Base-by-base conservation (phyloP, 2,329 filamentous ascomycete genomes). In the Magnaporthiopsis incrustans region DNA sequence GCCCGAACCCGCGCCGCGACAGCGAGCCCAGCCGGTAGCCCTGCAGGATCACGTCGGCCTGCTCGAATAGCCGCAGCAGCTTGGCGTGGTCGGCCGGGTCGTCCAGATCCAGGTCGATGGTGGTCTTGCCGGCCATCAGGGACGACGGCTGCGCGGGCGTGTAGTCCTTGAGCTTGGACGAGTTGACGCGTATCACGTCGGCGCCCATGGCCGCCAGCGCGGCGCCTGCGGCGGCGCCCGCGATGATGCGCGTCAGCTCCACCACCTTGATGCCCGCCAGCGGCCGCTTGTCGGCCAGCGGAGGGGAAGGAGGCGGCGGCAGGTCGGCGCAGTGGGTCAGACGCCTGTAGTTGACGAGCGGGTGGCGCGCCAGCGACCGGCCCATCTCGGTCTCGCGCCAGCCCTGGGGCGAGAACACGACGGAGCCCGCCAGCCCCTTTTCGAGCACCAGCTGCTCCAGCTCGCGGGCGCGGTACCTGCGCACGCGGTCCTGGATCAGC, bases 21-120 rank as follows among this genome's bases (percentile, higher is more conserved):
- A 85, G 73, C 15, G 75, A 73, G 10, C 75, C 76, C 11, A 76
- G 75, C 12, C 82, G 76, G 73, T 80, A 85, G 30, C 83, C 82
- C 65, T 84, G 79, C 30, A 85, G 71, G 65, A 85, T 79, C 53
- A 85, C 77, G 68, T 86, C 83, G 2, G 78, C 81, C 11, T 75
- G 71, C 1, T 73, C 69, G 0, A 83, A 70, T 11, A 77, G 73
- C 2, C 69, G 68, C 65, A 74, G 76, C 12, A 61, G 35, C 22
- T 11, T 26, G 8, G 32, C 59, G 33, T 4, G n/a, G n/a, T 50
- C 68, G 61, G 80, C 80, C 1, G 72, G 69, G 2, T 74, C 67
- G 4, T 77, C 73, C 38, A 85, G 77, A 67, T 86, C 79, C 3
- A 85, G 70, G 18, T 73, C 70, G 3, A 77, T 73, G 1, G 77